phyloP scores from a whole-genome alignment of 2,329 filamentous ascomycete species.

The Colletotrichum sp. region DNA sequence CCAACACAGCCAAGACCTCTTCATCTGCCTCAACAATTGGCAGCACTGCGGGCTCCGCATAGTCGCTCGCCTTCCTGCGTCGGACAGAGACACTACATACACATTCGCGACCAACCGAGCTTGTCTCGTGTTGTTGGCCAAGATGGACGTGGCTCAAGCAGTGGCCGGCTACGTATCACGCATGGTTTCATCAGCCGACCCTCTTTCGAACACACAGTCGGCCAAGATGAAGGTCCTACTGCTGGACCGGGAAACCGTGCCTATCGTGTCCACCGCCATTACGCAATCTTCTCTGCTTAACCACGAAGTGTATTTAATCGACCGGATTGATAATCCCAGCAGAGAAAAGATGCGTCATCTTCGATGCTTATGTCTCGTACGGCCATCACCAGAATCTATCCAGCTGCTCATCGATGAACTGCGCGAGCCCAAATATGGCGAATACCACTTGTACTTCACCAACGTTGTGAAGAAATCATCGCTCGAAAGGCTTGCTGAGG shows the following conservation, averaged over 20 bases:
- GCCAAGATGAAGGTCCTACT: slow-evolving; percentile 98
- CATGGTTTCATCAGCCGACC: slow-evolving; percentile 88
- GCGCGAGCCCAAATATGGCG: slow-evolving; percentile 93
- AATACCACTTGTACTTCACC: slow-evolving; percentile 97
- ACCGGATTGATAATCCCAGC: slow-evolving; percentile 87
- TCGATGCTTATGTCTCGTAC: slow-evolving; percentile 89
- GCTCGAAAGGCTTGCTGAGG: slow-evolving; percentile 90
- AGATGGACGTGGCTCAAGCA: slow-evolving; percentile 93
- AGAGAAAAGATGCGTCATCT: slow-evolving; percentile 98
- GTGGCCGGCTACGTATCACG: slow-evolving; percentile 95
- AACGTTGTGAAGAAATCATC: slow-evolving; percentile 98
- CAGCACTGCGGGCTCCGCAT: background rate
- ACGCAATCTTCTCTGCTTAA: slow-evolving; percentile 94
- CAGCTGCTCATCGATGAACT: slow-evolving; percentile 95
- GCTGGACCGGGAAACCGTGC: slow-evolving; percentile 90
- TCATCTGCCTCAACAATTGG: background rate
- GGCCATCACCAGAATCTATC: slow-evolving; percentile 90
- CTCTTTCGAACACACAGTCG: slow-evolving; percentile 67
- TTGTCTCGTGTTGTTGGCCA: slow-evolving; percentile 31
- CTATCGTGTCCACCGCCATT: slow-evolving; percentile 92
- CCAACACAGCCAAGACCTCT: background rate
- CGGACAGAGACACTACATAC: background rate
- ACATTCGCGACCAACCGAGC: background rate
- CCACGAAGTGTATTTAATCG: slow-evolving; percentile 97
- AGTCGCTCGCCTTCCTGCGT: background rate